Conservation (phyloP, 148 eudicot species). For the Persicaria maculosa region DNA sequence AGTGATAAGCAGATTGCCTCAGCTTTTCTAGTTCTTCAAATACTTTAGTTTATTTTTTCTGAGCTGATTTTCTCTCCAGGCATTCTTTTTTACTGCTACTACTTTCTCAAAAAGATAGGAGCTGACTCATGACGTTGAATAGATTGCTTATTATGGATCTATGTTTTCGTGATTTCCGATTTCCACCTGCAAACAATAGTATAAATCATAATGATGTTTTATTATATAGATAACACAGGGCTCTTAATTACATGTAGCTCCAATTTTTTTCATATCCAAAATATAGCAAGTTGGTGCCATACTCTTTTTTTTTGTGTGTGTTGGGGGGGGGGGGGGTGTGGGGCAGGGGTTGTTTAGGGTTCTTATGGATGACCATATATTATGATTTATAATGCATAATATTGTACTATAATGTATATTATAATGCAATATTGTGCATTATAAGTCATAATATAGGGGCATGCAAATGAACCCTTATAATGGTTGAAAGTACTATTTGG, state of each 20-base stretch:
- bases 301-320: neutral
- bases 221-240: neutral
- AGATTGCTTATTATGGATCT: too few species aligned
- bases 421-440: too few species aligned
- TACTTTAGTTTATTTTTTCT: neutral
- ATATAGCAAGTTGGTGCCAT: neutral
- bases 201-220: neutral
- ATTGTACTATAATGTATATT: too few species aligned
- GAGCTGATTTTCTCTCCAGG: neutral
- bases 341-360: too few species aligned
- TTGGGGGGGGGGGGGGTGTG: neutral
- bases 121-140: neutral
- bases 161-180: neutral
- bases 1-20: slow-evolving; percentile 13
- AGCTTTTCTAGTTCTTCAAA: neutral
- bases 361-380: too few species aligned
- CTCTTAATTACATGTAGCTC: neutral
- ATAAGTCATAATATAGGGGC: too few species aligned
- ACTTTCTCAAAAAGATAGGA: neutral
- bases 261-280: neutral
- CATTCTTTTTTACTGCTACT: neutral
- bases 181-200: neutral
- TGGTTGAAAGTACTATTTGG: neutral
- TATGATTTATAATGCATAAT: too few species aligned
- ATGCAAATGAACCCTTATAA: neutral